These are phyloP conservation scores for Emmonsia crescens DNA, from an alignment of 2,329 filamentous ascomycete genomes.

Conservation along the genomic window DNA sequence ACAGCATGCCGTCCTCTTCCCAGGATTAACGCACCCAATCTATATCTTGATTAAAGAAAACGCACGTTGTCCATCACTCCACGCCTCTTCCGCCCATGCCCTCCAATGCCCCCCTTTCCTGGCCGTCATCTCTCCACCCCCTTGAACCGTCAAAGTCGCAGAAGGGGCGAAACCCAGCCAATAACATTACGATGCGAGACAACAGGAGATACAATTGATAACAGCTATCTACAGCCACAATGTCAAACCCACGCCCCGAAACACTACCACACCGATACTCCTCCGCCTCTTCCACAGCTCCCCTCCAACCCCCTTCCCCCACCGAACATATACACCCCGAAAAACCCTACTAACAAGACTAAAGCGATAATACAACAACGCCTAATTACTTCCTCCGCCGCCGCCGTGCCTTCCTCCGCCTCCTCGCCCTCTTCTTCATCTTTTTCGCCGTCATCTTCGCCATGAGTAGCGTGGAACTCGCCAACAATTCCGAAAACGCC, in stretches of 20 bases:
- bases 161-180: background rate
- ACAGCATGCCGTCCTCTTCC: too few relatives aligned
- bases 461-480: slow-evolving; percentile 5
- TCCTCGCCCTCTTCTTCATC: background rate
- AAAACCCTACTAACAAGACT: too few relatives aligned
- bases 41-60: too few relatives aligned
- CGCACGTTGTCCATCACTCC: too few relatives aligned
- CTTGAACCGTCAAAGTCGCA: too few relatives aligned
- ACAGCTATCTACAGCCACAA: too few relatives aligned
- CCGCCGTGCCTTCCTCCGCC: background rate
- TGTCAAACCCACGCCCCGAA: background rate
- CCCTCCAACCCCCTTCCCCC: background rate
- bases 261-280: background rate
- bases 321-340: background rate
- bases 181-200: background rate
- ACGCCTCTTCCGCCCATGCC: too few relatives aligned
- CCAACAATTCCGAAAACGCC: slow-evolving; percentile 12
- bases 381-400: background rate
- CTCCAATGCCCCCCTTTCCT: too few relatives aligned
- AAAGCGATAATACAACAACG: too few relatives aligned
- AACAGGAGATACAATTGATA: too few relatives aligned
- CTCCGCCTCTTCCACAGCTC: background rate
- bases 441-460: slow-evolving; percentile 8
- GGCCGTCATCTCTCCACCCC: too few relatives aligned
- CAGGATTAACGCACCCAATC: too few relatives aligned